Percentiles rank a stretch among this genome's conserved stretches.
phyloP scores from a whole-genome alignment of 1,284 basidiomycete species.

The Cutaneotrichosporon mucoides region DNA sequence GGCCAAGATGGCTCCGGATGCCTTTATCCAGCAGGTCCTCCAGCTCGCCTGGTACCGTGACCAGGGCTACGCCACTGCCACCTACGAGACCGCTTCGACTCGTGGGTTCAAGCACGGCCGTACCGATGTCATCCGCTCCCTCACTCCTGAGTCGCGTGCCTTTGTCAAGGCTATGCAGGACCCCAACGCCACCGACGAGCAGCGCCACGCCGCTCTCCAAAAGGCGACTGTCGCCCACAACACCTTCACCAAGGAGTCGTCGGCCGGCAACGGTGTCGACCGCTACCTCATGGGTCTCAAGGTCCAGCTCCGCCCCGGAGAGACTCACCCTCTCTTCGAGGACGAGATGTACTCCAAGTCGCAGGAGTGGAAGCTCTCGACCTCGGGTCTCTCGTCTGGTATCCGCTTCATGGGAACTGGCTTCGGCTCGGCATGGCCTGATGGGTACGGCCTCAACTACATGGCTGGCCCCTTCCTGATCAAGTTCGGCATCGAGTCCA shows the following conservation, averaged over 20 bases:
- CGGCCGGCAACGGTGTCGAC: constrained; percentile 82
- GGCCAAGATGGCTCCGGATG: constrained; percentile 79
- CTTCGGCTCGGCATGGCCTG: constrained; percentile 71
- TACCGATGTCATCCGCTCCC: constrained; percentile 84
- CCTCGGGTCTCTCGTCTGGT: constrained; percentile 84
- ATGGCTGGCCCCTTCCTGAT: constrained; percentile 73
- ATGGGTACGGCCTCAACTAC: constrained; percentile 92
- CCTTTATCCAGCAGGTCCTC: constrained; percentile 87
- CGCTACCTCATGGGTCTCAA: constrained; percentile 85
- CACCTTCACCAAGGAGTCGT: constrained; percentile 69
- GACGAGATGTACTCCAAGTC: constrained; percentile 75
- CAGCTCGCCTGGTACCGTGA: constrained; percentile 88
- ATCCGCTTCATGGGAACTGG: constrained; percentile 87
- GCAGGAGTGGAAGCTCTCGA: constrained; percentile 85
- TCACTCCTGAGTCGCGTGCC: constrained; percentile 68
- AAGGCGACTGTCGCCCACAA: constrained; percentile 71
- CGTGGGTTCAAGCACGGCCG: constrained; percentile 85
- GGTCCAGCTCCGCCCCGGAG: constrained; percentile 57
- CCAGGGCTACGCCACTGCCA: constrained; percentile 74
- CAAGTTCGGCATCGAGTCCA: constrained; percentile 95
- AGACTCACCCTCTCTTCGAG: constrained; percentile 60
- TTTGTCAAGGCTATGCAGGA: constrained; percentile 77
- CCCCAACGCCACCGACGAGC: constrained; percentile 43
- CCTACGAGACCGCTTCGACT: constrained; percentile 92
- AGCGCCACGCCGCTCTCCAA: constrained; percentile 58